A percentile compares a stretch with the other conserved stretches of the same genome.
Evolutionary conservation across 2,329 filamentous ascomycete species (phyloP).

Genomic region (Diaporthe eres): DNA sequence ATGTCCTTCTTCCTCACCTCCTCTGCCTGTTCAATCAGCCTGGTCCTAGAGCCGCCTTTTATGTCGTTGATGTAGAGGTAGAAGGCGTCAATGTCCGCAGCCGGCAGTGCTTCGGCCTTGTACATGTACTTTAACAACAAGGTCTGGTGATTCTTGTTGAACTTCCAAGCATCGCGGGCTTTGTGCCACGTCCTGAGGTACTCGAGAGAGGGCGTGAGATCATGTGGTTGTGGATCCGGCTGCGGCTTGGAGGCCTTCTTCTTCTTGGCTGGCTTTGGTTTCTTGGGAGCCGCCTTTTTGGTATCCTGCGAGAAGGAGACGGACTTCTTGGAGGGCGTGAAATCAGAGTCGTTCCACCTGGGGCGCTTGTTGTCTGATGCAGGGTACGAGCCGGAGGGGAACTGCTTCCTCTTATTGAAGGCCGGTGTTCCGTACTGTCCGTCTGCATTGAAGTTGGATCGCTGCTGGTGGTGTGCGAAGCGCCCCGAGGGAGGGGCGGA

Average conservation of each 20-base stretch:
- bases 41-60: constrained; percentile 79
- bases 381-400: constrained; percentile 54
- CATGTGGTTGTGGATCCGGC: constrained; percentile 45
- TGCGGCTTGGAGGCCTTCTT: constrained; percentile 53
- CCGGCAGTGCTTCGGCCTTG: constrained; percentile 78
- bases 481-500: constrained; percentile 43
- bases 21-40: constrained; percentile 76
- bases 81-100: constrained; percentile 77
- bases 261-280: constrained; percentile 51
- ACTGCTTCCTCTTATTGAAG: constrained; percentile 65
- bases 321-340: constrained; percentile 55
- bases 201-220: constrained; percentile 75
- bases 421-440: constrained; percentile 48
- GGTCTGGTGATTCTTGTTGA: constrained; percentile 94
- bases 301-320: constrained; percentile 64
- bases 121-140: constrained; percentile 88
- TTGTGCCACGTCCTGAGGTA: constrained; percentile 85
- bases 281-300: constrained; percentile 51
- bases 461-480: constrained; percentile 43
- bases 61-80: constrained; percentile 85
- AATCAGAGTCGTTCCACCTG: constrained; percentile 45
- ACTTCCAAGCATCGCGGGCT: constrained; percentile 85
- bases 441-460: constrained; percentile 47
- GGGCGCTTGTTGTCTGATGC: constrained; percentile 54
- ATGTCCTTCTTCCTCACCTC: constrained; percentile 72